These are phyloP conservation scores for Cynara cardunculus DNA, from an alignment of 129 eudicot genomes.

Conservation along the genomic window DNA sequence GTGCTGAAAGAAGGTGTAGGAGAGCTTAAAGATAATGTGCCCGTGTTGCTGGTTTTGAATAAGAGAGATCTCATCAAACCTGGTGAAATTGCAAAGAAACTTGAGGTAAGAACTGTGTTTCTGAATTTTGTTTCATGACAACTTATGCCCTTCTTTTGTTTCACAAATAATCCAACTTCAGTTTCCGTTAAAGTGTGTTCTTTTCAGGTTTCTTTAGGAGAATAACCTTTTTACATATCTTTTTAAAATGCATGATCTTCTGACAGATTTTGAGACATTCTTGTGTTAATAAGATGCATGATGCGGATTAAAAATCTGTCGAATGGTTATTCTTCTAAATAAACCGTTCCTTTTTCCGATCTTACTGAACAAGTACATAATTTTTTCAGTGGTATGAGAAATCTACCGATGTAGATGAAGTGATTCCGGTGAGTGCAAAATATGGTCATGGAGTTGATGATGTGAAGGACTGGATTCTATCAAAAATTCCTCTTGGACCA, in stretches of 20 bases:
- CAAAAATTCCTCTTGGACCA: constrained; percentile 95
- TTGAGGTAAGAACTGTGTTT: constrained; percentile 49
- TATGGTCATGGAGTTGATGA: constrained; percentile 98
- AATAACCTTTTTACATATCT: background rate
- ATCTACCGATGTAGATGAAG: constrained; percentile 87
- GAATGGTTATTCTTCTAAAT: background rate
- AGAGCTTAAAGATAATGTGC: constrained; percentile 54
- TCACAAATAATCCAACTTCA: background rate
- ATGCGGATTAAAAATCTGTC: background rate
- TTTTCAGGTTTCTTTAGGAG: background rate
- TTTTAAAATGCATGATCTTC: background rate
- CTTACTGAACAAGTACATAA: background rate
- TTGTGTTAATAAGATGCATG: background rate
- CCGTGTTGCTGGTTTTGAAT: constrained; percentile 84
- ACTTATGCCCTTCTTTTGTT: background rate
- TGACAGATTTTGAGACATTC: background rate
- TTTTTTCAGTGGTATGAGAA: constrained; percentile 90
- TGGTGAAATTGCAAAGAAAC: constrained; percentile 92
- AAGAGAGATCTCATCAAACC: constrained; percentile 98
- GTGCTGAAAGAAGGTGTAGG: constrained; percentile 76
- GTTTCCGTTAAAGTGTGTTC: background rate
- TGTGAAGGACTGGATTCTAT: constrained; percentile 92
- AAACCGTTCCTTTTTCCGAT: background rate
- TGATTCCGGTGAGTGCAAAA: constrained; percentile 98
- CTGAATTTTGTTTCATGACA: background rate